Evolutionary conservation across 176 grass and related monocot genomes (phyloP), one percentile per base, ranked within the genome.

Genomic region (Puya raimondii): DNA sequence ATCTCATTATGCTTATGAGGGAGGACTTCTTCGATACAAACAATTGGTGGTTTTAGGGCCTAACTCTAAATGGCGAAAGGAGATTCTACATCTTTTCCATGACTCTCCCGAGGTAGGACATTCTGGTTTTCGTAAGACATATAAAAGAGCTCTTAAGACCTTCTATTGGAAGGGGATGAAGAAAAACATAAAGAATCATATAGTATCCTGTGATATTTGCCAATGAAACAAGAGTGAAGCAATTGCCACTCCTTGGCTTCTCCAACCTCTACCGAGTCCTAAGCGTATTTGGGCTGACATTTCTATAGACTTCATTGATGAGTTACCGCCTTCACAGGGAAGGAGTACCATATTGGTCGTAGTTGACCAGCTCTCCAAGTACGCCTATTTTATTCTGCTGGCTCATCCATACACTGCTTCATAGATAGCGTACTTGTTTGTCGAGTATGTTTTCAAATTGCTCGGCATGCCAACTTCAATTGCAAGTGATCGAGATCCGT

Each of bases 91-190:
- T 42, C 2, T 7, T 20, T 12, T 69, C 11, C 64, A 77, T 42
- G 17, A 12, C 0, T 68, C 48, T 0, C 11, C 42, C 0, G 6
- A 3, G 5, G 63, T 21, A 10, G 66, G 75, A 0, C 66, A 78
- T 26, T 78, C 66, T 1, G 75, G 75, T 0, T 15, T 78, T 20
- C 51, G 2, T 68, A 2, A 69, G 69, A 17, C 16, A 33, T 11
- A 1, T 70, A 6, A 26, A 2, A 1, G 25, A 26, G 25, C 25
- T 26, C 25, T 26, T 2, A 26, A 26, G 25, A 26, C 25, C 1
- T 78, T 69, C n/a, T 70, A 17, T 11, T 78, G 66, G 75, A 8
- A 15, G 4, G 4, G 14, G 4, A 48, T 70, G 64, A 49, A 50
- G 7, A 3, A 9, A 20, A 1, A 11, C 7, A 12, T 63, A 1